phyloP scores from a whole-genome alignment of 352 stramenopile species.

The Pythium utonaiense region DNA sequence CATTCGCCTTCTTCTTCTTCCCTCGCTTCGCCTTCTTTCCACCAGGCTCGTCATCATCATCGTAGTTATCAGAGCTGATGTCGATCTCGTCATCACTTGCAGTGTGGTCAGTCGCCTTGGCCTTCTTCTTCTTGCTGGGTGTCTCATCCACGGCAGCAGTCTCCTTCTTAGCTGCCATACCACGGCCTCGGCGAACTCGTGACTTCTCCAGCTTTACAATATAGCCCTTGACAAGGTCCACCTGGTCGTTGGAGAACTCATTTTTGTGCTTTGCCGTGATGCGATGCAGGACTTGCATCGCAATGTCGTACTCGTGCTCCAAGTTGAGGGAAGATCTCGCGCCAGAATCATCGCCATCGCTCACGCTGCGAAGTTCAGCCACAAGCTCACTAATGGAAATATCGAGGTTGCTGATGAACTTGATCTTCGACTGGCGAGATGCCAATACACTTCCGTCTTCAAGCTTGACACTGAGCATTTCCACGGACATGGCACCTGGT shows the following conservation, averaged over 20 bases:
- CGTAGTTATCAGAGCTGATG: constrained; percentile 36
- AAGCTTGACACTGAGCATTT: constrained; percentile 86
- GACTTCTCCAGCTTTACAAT: constrained; percentile 79
- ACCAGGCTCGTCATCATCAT: constrained; percentile 22
- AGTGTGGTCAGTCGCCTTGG: constrained; percentile 12
- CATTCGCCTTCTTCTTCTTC: constrained; percentile 33
- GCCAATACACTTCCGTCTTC: constrained; percentile 80
- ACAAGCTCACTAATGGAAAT: constrained; percentile 73
- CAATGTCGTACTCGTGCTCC: constrained; percentile 84
- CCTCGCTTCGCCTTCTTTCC: constrained; percentile 32
- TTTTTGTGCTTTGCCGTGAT: constrained; percentile 74
- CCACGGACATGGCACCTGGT: constrained; percentile 74
- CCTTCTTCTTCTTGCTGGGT: constrained; percentile 29
- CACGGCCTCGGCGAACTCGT: constrained; percentile 70
- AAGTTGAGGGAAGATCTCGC: constrained; percentile 48
- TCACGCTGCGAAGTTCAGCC: constrained; percentile 47
- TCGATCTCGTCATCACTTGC: constrained; percentile 51
- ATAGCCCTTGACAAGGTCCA: constrained; percentile 76
- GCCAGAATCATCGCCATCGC: constrained; percentile 39
- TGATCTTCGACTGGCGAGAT: constrained; percentile 82
- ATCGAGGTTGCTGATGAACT: constrained; percentile 87
- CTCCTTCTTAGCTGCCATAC: constrained; percentile 35
- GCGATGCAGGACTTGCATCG: constrained; percentile 77
- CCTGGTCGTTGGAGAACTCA: constrained; percentile 79
- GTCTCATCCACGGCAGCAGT: constrained; percentile 1